Evolutionary conservation across 305 asterid species (phyloP).

Genomic region (Fraxinus ornus): DNA sequence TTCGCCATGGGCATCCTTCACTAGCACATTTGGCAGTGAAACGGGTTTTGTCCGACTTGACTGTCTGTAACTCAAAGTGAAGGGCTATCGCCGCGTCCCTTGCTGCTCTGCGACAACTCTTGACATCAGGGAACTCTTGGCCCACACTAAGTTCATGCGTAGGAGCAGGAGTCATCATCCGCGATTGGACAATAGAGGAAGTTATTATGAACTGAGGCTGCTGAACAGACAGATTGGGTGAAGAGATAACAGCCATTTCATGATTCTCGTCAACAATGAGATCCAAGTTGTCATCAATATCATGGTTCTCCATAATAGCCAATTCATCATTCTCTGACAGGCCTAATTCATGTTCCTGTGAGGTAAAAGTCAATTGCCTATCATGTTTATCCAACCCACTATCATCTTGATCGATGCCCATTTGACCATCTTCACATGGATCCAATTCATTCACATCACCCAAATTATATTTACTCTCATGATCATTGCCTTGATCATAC

Average conservation of each 20-base stretch:
- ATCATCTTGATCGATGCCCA: slow-evolving; percentile 33
- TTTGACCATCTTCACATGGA: slow-evolving; percentile 27
- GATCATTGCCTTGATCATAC: slow-evolving; percentile 33
- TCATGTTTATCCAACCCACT: slow-evolving; percentile 26
- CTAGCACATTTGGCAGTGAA: slow-evolving; percentile 77
- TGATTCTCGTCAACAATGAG: slow-evolving; percentile 37
- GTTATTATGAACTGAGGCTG: slow-evolving; percentile 44
- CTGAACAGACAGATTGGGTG: slow-evolving; percentile 26
- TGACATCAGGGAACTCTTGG: slow-evolving; percentile 68
- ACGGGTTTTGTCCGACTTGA: slow-evolving; percentile 71
- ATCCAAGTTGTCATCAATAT: slow-evolving; percentile 37
- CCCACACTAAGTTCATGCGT: slow-evolving; percentile 57
- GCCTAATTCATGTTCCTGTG: slow-evolving; percentile 33
- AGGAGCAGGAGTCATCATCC: slow-evolving; percentile 36
- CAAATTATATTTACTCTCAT: slow-evolving; percentile 38
- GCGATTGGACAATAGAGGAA: slow-evolving; percentile 49
- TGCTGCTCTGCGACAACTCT: slow-evolving; percentile 66
- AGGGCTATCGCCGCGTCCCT: slow-evolving; percentile 68
- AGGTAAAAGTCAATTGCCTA: slow-evolving; percentile 30
- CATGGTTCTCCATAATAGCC: slow-evolving; percentile 37
- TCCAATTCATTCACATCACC: slow-evolving; percentile 28
- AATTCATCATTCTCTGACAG: slow-evolving; percentile 37
- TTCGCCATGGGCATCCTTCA: slow-evolving; percentile 74
- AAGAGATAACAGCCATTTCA: slow-evolving; percentile 31
- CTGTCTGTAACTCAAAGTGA: slow-evolving; percentile 75